Evolutionary conservation across 1,284 basidiomycete genomes (phyloP), one percentile per base, ranked within the genome.

Genomic region (Neotropicomus parvogracilis): DNA sequence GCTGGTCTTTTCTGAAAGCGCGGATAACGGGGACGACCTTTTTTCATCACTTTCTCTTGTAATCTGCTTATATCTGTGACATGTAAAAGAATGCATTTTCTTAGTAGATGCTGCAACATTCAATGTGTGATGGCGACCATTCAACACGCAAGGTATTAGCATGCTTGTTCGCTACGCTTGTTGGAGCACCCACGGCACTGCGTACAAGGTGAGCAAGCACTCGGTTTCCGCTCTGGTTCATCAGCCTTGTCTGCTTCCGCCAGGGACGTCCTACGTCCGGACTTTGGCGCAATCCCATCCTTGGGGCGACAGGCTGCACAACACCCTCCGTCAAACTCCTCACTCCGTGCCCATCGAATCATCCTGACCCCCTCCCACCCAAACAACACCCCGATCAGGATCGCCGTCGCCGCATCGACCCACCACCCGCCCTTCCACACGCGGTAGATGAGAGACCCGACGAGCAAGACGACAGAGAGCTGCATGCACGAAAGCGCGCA

Each of bases 381-480:
- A 44, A 76, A 77, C 40, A 75, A 47, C 6, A 71, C 5, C 6
- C 66, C 69, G 14, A 76, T 60, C 7, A 68, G 45, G 19, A 76
- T 62, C 1, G 71, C 64, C 2, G 75, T 74, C 12, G 68, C 67
- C 8, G 67, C 56, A 48, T 76, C 75, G 5, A 75, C 61, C 74
- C 75, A 76, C 75, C 74, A 77, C 0, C 75, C 74, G 12, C 69
- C 68, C 0, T 53, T 46, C 74, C 74, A 73, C 3, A 70, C 52
- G 10, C 65, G 59, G 41, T 60, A 74, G 14, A 72, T 54, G 17
- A 70, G 40, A 1, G 69, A 67, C 6, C 70, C 68, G 4, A 68
- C 17, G 42, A 72, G 63, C 13, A 70, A 41, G 7, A 70, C 67
- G n/a, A 58, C 21, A 3, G 68, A 71, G 36, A 70, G 69, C 38